phyloP scores from a whole-genome alignment of 257 asterid species.

The Penstemon newberryi region DNA sequence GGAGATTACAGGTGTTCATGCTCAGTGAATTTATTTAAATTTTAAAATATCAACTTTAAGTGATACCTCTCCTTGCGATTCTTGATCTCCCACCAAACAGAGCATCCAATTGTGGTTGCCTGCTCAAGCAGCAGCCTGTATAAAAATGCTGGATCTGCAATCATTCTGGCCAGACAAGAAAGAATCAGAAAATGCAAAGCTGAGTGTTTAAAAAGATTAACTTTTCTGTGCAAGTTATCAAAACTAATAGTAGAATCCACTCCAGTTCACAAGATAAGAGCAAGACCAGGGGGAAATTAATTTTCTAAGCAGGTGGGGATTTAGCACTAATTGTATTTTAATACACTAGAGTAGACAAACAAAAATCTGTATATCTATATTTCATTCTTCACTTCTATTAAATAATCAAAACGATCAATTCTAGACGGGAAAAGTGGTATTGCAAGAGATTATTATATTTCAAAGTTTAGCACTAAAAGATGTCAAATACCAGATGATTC shows the following conservation, averaged over 20 bases:
- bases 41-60: not conserved
- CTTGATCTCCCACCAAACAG: conserved; percentile 92
- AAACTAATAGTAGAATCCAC: too few species aligned
- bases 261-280: too few species aligned
- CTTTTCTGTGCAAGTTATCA: not conserved
- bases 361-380: too few species aligned
- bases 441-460: not conserved
- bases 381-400: too few species aligned
- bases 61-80: conserved; percentile 89
- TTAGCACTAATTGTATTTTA: too few species aligned
- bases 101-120: conserved; percentile 86
- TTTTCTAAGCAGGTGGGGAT: too few species aligned
- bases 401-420: too few species aligned
- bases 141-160: conserved; percentile 95
- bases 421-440: too few species aligned
- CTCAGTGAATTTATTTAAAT: conserved; percentile 13
- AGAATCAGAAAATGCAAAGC: conserved; percentile 6
- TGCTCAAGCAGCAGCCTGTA: conserved; percentile 86
- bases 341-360: too few species aligned
- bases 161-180: conserved; percentile 64
- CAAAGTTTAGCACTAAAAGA: not conserved
- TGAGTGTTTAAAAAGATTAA: not conserved
- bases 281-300: too few species aligned
- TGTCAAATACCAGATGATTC: conserved; percentile 9
- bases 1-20: conserved; percentile 12